Base-by-base conservation (phyloP, 1,139 yeast species). In the Kodamaea derodonti region DNA sequence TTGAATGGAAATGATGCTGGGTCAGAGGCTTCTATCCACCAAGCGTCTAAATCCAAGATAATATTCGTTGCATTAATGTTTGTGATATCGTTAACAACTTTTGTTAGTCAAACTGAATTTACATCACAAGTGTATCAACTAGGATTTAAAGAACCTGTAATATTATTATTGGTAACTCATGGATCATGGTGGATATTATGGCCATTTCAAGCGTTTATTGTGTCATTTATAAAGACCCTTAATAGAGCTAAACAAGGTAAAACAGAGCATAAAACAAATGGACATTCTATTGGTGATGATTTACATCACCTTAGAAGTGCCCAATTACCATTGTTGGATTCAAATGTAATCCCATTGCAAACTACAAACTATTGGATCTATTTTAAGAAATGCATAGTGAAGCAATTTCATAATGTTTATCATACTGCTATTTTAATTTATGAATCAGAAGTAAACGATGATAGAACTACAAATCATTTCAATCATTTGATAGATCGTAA, bases 41-140 rank as follows among this genome's bases (percentile, higher is more conserved):
- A 39, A 14, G 46, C 54, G 2, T 52, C 57, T 22, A 38, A 38
- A 31, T 41, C 52, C 30, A 80, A 79, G 50, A 51, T 80, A 27
- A 45, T 63, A 6, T 75, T 76, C 40, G 83, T 87, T 3, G 67
- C 70, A 3, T 52, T 69, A 1, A 72, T 88, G 7, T 78, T 86
- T 40, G 32, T 78, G 4, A 43, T 80, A 6, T 80, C 94, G 3
- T 57, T 86, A 43, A 48, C 75, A 4, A 55, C 87, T 6, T 87
- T 86, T 58, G 88, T 86, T 2, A 52, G 72, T 7, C 95, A 86
- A 54, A 86, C 95, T 0, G 95, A 86, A 56, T 66, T 81, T 41
- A 86, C 95, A 1, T 76, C 88, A 4, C 81, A 80, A 39, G 71
- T 86, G 5, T 84, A 86, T 49, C 64, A 69, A 26, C 56, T 66